phyloP scores from a whole-genome alignment of 192 early-diverging fungal genomes.

The Coemansia sp. region DNA sequence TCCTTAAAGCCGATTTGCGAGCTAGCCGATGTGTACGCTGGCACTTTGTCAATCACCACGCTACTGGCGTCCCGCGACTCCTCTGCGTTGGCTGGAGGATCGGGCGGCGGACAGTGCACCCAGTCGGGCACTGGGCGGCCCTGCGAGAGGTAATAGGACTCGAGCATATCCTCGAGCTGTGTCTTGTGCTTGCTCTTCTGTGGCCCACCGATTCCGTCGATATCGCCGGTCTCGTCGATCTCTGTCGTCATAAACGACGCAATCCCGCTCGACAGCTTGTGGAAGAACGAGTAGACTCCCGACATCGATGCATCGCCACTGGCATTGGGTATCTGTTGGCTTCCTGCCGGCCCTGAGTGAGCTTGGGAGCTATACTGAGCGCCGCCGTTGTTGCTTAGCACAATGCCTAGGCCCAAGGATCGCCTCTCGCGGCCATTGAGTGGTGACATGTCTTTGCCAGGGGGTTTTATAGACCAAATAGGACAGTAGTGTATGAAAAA shows the following conservation, averaged over 20 bases:
- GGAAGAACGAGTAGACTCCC: slow-evolving; percentile 23
- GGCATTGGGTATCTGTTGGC: no score
- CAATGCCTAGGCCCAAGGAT: slow-evolving; percentile 45
- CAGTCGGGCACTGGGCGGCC: slow-evolving; percentile 34
- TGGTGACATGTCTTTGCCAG: not conserved
- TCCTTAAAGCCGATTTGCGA: not conserved
- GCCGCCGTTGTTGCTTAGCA: slow-evolving; percentile 12
- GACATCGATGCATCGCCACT: no score
- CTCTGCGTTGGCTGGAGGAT: slow-evolving; percentile 26
- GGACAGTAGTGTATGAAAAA: not conserved
- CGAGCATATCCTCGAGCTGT: slow-evolving; percentile 52
- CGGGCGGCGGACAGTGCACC: slow-evolving; percentile 39
- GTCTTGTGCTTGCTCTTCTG: slow-evolving; percentile 25
- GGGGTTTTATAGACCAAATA: not conserved
- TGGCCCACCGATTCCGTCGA: not conserved
- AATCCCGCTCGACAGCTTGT: slow-evolving; percentile 17
- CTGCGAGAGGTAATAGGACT: slow-evolving; percentile 44
- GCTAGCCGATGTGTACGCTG: not conserved
- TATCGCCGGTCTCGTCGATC: not conserved
- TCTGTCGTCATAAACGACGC: slow-evolving; percentile 29
- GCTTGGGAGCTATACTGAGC: not conserved
- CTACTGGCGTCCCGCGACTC: not conserved
- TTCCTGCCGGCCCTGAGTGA: no score
- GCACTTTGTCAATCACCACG: not conserved
- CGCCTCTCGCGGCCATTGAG: slow-evolving; percentile 5